A percentile compares a stretch with the other conserved stretches of the same genome.
phyloP scores from a whole-genome alignment of 371 early-diverging fungal species.

The Encephalitozoon romaleae region DNA sequence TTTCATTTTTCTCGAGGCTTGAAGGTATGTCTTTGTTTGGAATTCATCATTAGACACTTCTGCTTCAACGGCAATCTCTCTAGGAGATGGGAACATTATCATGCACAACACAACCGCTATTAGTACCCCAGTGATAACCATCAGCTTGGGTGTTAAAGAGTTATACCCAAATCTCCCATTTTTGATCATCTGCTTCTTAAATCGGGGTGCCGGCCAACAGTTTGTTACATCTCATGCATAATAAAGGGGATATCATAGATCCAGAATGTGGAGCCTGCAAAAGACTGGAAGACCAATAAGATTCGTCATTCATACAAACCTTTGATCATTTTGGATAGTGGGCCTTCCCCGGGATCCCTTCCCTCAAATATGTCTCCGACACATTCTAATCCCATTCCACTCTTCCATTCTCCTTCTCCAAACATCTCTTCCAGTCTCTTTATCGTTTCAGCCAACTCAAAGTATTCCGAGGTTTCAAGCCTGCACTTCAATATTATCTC shows the following conservation, averaged over 20 bases:
- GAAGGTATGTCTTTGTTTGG: not conserved
- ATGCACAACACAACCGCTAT: not conserved
- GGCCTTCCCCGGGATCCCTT: not conserved
- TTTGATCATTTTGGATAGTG: not conserved
- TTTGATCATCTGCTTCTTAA: not conserved
- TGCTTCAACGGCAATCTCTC: not conserved
- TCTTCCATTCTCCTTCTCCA: conserved; percentile 31
- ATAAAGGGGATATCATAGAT: not conserved
- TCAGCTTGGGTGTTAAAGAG: not conserved
- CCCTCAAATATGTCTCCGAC: conserved; percentile 37
- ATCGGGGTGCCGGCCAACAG: not conserved
- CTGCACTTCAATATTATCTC: conserved; percentile 22
- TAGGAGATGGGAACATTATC: not conserved
- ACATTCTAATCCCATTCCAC: conserved; percentile 21
- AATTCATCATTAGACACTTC: not conserved
- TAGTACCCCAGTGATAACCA: not conserved
- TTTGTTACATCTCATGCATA: not conserved
- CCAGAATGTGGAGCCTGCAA: not conserved
- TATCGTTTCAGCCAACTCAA: conserved; percentile 28
- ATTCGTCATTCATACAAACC: conserved; percentile 6
- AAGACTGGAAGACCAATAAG: not conserved
- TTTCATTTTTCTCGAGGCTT: not conserved
- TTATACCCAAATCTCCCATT: not conserved
- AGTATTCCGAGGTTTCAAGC: conserved; percentile 26
- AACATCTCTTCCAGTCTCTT: conserved; percentile 23